Evolutionary conservation across 257 asterid genomes (phyloP).

Genomic region (Penstemon barbatus): DNA sequence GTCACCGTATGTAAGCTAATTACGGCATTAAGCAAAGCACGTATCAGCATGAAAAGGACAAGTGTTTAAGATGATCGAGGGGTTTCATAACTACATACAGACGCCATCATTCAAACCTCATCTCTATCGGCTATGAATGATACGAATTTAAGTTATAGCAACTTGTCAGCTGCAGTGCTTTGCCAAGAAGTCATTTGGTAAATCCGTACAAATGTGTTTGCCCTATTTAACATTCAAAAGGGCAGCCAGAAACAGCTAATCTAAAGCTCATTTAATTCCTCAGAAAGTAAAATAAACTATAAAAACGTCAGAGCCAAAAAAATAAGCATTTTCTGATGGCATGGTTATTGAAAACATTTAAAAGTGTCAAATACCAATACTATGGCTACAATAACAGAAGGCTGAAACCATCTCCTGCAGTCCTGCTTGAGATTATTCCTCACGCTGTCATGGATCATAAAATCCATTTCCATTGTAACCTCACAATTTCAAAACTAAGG

Average conservation of each 20-base stretch:
- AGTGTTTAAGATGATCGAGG: neutral
- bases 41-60: neutral
- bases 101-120: neutral
- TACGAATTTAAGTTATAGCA: neutral
- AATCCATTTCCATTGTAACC: slow-evolving; percentile 10
- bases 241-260: slow-evolving; percentile 1
- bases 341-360: slow-evolving; percentile 10
- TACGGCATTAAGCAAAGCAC: neutral
- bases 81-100: neutral
- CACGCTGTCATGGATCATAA: neutral
- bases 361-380: slow-evolving; percentile 17
- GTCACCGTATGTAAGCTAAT: too few relatives aligned
- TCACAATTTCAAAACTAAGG: neutral
- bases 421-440: slow-evolving; percentile 19
- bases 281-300: slow-evolving; percentile 12
- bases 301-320: slow-evolving; percentile 13
- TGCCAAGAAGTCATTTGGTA: neutral
- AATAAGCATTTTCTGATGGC: slow-evolving; percentile 8
- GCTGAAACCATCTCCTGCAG: neutral
- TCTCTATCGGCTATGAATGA: slow-evolving; percentile 9
- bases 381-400: neutral
- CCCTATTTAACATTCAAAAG: neutral
- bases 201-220: neutral
- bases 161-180: neutral
- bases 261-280: neutral